Evolutionary conservation across 441 rosid species (phyloP), one percentile per base, ranked within the genome.

Genomic region (Jatropha podagrica): DNA sequence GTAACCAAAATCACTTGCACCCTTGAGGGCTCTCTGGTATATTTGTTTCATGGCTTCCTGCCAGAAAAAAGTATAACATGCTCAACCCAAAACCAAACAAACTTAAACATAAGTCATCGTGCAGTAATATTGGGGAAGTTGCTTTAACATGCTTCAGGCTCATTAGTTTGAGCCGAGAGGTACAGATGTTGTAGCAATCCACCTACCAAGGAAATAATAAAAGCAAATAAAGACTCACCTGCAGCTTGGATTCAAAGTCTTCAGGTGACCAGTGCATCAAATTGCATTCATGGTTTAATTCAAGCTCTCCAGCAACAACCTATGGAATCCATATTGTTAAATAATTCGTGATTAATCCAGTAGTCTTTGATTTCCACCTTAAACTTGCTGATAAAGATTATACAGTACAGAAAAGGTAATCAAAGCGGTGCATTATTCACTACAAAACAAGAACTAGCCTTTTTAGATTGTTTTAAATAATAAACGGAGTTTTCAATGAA

Each of bases 301-400:
- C 99, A 51, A 96, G 92, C 87, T 96, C 98, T 75, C 99, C 99
- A 15, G 99, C 98, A 80, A 96, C 96, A 82, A 94, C 97, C 99
- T 96, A 87, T 77, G 76, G 48, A 9, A 42, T 46, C 32, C 46
- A 73, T 14, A 51, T 5, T 62, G 51, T 48, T 1, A 18, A 20
- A 74, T 54, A 56, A 65, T 62, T 32, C 42, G 20, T 48, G 14
- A 69, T 71, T 65, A 49, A 5, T 42, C 65, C 26, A 73, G 37
- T 58, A 26, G 37, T n/a, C 66, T 13, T 74, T 69, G 41, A 23
- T 12, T 46, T 61, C 44, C 59, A 82, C 62, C 32, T 71, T 51
- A 65, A 62, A 62, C 17, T 54, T 54, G n/a, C 7, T 58, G 61
- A 58, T 8, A 58, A 38, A 54, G 32, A 64, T 58, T 58, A 52